phyloP scores from a whole-genome alignment of 2,329 filamentous ascomycete species.

The Dissoconium aciculare region DNA sequence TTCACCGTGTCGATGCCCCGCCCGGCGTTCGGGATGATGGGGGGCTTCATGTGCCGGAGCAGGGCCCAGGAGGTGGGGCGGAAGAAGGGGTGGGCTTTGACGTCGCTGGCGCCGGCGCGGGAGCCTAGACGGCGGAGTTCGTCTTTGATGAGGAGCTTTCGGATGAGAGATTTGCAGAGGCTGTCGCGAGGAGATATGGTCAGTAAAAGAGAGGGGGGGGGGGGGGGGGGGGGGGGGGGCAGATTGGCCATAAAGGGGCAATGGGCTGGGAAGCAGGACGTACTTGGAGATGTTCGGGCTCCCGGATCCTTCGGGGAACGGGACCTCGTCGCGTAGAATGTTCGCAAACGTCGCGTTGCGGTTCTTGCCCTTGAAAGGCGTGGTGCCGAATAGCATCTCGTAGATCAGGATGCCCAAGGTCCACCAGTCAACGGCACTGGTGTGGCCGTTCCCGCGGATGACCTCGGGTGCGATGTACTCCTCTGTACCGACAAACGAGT shows the following conservation, averaged over 20 bases:
- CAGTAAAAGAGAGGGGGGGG: constrained; percentile 1
- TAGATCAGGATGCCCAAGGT: constrained; percentile 93
- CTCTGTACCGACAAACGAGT: constrained; percentile 95
- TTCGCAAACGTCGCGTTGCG: constrained; percentile 96
- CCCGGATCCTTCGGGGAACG: constrained; percentile 79
- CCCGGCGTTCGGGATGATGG: constrained; percentile 84
- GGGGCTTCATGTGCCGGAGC: constrained; percentile 93
- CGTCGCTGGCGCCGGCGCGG: constrained; percentile 87
- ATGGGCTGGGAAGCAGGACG: constrained; percentile 25
- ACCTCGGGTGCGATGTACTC: constrained; percentile 98
- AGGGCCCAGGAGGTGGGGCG: constrained; percentile 34
- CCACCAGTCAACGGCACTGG: constrained; percentile 98
- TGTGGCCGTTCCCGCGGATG: constrained; percentile 96
- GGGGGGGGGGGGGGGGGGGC: too few species aligned
- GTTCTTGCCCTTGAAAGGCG: constrained; percentile 98
- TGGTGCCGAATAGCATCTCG: constrained; percentile 97
- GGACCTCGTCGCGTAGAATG: constrained; percentile 86
- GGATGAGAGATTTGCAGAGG: constrained; percentile 88
- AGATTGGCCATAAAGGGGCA: too few species aligned
- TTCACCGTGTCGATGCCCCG: constrained; percentile 88
- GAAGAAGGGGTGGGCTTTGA: constrained; percentile 56
- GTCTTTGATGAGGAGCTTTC: constrained; percentile 95
- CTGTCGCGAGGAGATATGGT: constrained; percentile 39
- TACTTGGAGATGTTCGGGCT: constrained; percentile 83
- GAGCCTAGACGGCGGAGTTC: constrained; percentile 87